Evolutionary conservation across 148 eudicot genomes (phyloP).

Genomic region (Bassia scoparia): DNA sequence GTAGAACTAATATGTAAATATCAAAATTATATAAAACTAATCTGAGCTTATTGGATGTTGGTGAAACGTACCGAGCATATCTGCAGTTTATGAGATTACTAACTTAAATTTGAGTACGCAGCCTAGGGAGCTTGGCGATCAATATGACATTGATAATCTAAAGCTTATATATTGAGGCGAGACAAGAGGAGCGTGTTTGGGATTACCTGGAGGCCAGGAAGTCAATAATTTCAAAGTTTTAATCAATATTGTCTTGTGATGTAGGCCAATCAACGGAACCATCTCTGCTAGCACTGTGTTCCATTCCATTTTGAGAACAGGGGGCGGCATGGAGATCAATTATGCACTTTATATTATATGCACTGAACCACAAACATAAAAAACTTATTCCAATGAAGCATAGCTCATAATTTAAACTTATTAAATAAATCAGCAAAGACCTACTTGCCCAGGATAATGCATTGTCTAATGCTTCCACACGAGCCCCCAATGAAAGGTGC

Average conservation of each 20-base stretch:
- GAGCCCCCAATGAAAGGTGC: conserved; percentile 77
- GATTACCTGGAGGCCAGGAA: conserved; percentile 68
- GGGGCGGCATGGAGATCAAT: conserved; percentile 87
- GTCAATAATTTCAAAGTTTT: conserved; percentile 56
- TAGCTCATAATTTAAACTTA: not conserved
- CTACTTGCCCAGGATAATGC: conserved; percentile 93
- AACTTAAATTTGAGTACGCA: too few relatives aligned
- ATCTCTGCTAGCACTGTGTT: conserved; percentile 83
- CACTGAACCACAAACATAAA: conserved; percentile 35
- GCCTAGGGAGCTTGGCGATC: too few relatives aligned
- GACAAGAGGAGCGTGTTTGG: not conserved
- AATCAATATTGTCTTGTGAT: conserved; percentile 48
- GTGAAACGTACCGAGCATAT: too few relatives aligned
- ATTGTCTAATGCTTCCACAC: conserved; percentile 61
- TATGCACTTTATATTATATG: conserved; percentile 68
- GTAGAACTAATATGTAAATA: too few relatives aligned
- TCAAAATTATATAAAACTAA: too few relatives aligned
- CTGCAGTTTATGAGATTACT: too few relatives aligned
- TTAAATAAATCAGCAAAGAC: conserved; percentile 35
- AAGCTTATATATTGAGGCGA: too few relatives aligned
- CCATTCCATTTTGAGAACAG: conserved; percentile 84
- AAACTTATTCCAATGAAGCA: conserved; percentile 12
- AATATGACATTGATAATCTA: too few relatives aligned
- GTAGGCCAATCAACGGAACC: conserved; percentile 72
- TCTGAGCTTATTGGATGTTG: too few relatives aligned